Base-by-base conservation (phyloP, 1,284 basidiomycete species). In the Phaffia rhodozyma region DNA sequence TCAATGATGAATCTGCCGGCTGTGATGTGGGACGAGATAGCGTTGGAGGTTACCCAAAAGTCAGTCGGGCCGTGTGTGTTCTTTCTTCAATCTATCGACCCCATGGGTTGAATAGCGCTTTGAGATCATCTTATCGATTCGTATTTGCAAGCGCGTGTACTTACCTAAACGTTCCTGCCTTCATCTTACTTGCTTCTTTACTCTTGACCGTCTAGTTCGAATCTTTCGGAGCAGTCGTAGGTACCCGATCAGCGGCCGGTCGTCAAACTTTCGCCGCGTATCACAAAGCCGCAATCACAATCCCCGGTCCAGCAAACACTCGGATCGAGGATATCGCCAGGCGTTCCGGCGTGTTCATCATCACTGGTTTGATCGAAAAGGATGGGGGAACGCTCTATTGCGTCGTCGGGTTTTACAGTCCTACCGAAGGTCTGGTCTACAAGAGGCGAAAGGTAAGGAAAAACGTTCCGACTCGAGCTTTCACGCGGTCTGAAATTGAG, bases 311-410 rank as follows among this genome's bases (percentile, higher is more conserved):
- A 18, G 76, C 81, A 0, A 75, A 81, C 53, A 69, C 75, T 13
- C 74, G 75, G 4, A 78, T 86, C n/a, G 83, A 82, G 68, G 69
- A 71, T 16, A 77, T 85, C 66, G 79, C 81, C 65, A 77, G 74
- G 60, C 78, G 79, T 34, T 76, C 77, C 1, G 77, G 73, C 6
- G 77, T 85, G n/a, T 84, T 84, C 68, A 75, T 86, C 38, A 82
- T 86, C 52, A 77, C 84, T 16, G 85, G 85, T 4, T 78, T 85
- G 21, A 82, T 87, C 63, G 86, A 87, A 70, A 78, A 80, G 32
- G 83, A 82, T 21, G 78, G 79, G 21, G 84, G 84, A 0, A 85
- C 84, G 0, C 75, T 87, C 30, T 87, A 85, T 68, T 86, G 85
- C 74, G 82, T 84, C 0, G 81, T 74, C 13, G 77, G 85, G 23